phyloP scores from a whole-genome alignment of 2,329 filamentous ascomycete genomes.

The Penicillium griseofulvum region DNA sequence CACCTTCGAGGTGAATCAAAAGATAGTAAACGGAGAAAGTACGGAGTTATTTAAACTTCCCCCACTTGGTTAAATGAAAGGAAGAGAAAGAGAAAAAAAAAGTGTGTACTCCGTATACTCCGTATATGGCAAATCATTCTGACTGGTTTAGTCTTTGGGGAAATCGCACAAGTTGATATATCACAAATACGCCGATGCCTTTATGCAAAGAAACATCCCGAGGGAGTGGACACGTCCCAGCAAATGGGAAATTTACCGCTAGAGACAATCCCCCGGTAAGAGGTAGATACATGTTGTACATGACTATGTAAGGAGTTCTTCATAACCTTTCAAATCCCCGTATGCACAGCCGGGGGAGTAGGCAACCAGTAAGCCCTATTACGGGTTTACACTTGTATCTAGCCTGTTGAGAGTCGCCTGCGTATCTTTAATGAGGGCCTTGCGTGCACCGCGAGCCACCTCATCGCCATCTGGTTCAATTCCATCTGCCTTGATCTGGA shows the following conservation, averaged over 20 bases:
- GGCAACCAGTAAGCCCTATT: neutral
- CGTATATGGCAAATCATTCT: neutral
- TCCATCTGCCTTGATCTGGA: constrained; percentile 61
- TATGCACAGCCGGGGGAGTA: constrained; percentile 1
- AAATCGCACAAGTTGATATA: constrained; percentile 5
- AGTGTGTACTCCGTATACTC: neutral
- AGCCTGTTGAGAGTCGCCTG: constrained; percentile 40
- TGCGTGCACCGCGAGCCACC: constrained; percentile 52
- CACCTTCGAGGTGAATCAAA: neutral
- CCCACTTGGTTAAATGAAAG: neutral
- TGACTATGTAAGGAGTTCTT: neutral
- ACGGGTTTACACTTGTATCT: constrained; percentile 32
- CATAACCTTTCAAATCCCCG: neutral
- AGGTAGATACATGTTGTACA: neutral
- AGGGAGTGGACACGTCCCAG: neutral
- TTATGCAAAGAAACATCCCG: constrained; percentile 5
- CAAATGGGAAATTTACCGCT: neutral
- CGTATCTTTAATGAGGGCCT: constrained; percentile 43
- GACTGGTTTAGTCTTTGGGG: constrained; percentile 1
- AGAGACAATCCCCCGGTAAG: neutral
- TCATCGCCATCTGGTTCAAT: constrained; percentile 69
- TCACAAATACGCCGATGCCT: constrained; percentile 6
- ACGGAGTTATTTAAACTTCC: neutral
- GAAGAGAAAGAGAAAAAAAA: neutral
- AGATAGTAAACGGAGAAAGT: neutral